phyloP scores from a whole-genome alignment of 2,329 filamentous ascomycete species.

The Elsinoe necatrix region DNA sequence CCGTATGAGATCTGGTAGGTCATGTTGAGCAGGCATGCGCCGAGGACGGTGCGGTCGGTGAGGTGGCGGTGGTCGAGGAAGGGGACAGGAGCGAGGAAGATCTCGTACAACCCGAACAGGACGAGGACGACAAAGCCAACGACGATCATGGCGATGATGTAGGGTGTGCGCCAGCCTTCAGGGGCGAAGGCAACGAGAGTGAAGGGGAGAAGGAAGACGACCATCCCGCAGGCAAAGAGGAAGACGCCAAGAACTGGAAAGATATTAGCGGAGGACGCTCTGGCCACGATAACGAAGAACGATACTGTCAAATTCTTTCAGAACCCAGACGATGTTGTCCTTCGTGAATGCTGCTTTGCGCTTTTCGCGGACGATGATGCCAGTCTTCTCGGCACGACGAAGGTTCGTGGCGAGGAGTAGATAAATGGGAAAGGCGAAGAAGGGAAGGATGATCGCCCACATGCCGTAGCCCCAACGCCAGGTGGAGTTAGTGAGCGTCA shows the following conservation, averaged over 20 bases:
- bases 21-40: conserved; percentile 44
- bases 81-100: conserved; percentile 31
- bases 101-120: conserved; percentile 33
- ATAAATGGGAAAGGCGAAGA: conserved; percentile 52
- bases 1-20: conserved; percentile 25
- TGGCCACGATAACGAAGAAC: conserved; percentile 21
- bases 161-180: conserved; percentile 28
- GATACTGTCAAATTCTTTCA: conserved; percentile 52
- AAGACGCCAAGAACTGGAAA: conserved; percentile 47
- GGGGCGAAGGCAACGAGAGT: conserved; percentile 40
- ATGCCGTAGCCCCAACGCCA: conserved; percentile 63
- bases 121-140: conserved; percentile 31
- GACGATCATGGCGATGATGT: conserved; percentile 36
- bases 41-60: conserved; percentile 42
- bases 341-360: conserved; percentile 36
- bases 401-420: conserved; percentile 51
- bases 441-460: conserved; percentile 57
- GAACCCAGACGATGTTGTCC: conserved; percentile 46
- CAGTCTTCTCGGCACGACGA: conserved; percentile 49
- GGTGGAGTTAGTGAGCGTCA: conserved; percentile 20
- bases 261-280: background rate
- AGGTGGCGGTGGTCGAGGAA: conserved; percentile 41
- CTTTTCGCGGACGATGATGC: conserved; percentile 39
- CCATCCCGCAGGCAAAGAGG: conserved; percentile 51
- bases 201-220: conserved; percentile 60